Conservation (phyloP, 2,329 filamentous ascomycete species). For the Botrytis sinoallii region DNA sequence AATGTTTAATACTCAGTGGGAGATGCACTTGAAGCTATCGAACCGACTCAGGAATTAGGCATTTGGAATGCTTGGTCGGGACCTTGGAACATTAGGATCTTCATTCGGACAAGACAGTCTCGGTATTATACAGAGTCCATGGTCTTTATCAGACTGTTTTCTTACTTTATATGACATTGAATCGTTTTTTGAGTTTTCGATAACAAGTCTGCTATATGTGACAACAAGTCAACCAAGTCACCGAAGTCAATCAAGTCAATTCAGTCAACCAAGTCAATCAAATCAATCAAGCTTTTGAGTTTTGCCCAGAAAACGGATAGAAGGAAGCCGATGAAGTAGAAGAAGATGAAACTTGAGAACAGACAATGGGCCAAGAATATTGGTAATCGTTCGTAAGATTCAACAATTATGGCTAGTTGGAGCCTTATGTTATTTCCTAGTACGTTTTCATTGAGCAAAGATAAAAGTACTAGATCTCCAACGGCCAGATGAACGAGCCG, state of each 20-base stretch:
- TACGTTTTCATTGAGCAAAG: no score
- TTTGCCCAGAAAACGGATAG: constrained; percentile 1
- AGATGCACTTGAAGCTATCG: neutral
- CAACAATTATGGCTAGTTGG: constrained; percentile 7
- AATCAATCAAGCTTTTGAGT: neutral
- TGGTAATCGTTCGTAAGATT: neutral
- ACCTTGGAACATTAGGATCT: neutral
- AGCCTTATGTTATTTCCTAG: neutral
- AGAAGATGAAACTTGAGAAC: constrained; percentile 16
- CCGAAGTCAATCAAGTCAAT: neutral
- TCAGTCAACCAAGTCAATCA: neutral
- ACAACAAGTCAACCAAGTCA: neutral
- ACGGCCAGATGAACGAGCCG: neutral
- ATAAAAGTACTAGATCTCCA: neutral
- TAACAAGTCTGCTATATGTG: neutral
- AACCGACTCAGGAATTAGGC: neutral
- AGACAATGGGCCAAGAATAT: neutral
- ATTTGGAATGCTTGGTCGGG: neutral
- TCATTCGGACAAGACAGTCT: neutral
- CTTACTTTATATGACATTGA: neutral
- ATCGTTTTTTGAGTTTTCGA: neutral
- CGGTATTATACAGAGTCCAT: neutral
- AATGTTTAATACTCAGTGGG: neutral
- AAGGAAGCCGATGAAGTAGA: neutral
- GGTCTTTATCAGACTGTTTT: neutral